These are phyloP conservation scores for Polyporus tsugae DNA, from an alignment of 1,284 basidiomycete genomes.

Conservation along the genomic window DNA sequence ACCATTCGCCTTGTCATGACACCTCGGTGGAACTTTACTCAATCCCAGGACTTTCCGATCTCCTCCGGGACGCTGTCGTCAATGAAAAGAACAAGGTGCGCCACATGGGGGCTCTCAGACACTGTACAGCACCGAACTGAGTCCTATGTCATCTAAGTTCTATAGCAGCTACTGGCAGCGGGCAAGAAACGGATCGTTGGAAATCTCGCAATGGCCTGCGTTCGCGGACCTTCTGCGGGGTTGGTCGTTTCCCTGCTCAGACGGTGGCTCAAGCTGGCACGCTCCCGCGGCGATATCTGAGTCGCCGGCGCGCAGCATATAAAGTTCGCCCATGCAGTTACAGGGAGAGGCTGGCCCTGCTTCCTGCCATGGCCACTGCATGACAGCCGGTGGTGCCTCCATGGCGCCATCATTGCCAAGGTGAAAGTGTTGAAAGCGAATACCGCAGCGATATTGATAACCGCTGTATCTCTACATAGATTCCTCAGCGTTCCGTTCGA, in stretches of 20 bases:
- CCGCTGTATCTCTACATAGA: background rate
- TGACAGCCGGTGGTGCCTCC: background rate
- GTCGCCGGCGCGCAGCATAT: background rate
- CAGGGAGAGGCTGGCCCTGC: background rate
- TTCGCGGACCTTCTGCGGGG: background rate
- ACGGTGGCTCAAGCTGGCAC: background rate
- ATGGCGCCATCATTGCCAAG: background rate
- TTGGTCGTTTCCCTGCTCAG: background rate
- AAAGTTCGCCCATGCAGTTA: background rate
- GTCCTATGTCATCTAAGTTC: background rate
- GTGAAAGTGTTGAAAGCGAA: background rate
- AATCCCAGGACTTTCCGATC: background rate
- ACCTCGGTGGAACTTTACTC: too few relatives aligned
- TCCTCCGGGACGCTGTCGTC: background rate
- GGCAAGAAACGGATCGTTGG: too few relatives aligned
- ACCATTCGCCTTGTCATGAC: constrained; percentile 1
- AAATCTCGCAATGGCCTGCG: background rate
- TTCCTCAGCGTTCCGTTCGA: background rate
- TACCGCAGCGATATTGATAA: background rate
- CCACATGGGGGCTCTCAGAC: background rate
- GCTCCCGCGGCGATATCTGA: background rate
- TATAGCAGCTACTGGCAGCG: too few relatives aligned
- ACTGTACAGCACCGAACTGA: background rate
- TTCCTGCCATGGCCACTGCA: background rate
- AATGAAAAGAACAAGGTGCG: background rate